phyloP scores from a whole-genome alignment of 106 monocot genomes.

The Dendrobium catenatum region DNA sequence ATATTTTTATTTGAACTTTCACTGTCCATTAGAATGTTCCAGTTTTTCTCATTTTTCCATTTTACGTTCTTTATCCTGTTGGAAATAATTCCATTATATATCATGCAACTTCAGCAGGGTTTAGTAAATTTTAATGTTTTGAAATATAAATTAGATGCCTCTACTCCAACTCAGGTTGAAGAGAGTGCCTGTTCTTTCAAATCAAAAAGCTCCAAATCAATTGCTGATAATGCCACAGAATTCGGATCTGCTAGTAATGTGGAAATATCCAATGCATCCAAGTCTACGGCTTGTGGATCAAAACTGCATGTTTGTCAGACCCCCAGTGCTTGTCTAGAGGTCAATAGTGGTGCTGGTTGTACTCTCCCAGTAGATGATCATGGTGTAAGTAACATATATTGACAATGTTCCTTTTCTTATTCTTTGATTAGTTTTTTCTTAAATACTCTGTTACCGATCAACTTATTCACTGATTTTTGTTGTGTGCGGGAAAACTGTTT shows the following conservation, averaged over 20 bases:
- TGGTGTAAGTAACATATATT: conserved; percentile 31
- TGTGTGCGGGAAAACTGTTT: no score
- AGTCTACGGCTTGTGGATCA: conserved; percentile 22
- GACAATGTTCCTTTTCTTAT: background rate
- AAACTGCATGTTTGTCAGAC: conserved; percentile 24
- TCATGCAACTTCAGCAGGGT: conserved; percentile 22
- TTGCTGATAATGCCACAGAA: conserved; percentile 14
- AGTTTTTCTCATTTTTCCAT: background rate
- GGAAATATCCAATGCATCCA: conserved; percentile 18
- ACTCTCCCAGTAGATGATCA: conserved; percentile 19
- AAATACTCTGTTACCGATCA: background rate
- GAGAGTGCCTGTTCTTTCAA: conserved; percentile 63
- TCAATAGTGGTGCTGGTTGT: conserved; percentile 21
- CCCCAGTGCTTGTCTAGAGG: conserved; percentile 16
- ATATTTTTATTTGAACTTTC: background rate
- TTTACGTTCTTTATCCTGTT: conserved; percentile 1
- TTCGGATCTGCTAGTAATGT: conserved; percentile 28
- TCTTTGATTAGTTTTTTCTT: background rate
- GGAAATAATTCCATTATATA: background rate
- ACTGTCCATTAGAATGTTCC: background rate
- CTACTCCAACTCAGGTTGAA: conserved; percentile 33
- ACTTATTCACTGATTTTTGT: background rate
- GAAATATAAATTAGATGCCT: conserved; percentile 26
- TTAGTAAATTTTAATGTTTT: conserved; percentile 16
- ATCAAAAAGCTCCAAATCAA: conserved; percentile 34